These are phyloP conservation scores for Stropharia rugosoannulata DNA, from an alignment of 768 basidiomycete species.

Conservation along the genomic window DNA sequence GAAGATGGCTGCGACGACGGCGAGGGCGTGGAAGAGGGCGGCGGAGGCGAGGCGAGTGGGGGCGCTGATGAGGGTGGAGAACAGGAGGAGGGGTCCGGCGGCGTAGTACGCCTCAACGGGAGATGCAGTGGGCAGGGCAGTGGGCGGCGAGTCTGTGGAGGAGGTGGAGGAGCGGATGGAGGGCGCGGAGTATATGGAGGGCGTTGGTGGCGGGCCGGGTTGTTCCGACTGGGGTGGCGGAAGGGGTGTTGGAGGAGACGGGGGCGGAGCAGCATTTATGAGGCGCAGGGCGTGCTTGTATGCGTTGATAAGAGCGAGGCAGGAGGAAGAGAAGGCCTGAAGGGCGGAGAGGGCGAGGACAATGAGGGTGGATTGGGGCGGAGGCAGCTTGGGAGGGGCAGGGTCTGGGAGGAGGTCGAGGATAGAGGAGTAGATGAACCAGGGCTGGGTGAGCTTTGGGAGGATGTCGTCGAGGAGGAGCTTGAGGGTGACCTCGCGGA, in stretches of 20 bases:
- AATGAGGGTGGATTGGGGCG: conserved; percentile 38
- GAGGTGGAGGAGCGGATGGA: conserved; percentile 17
- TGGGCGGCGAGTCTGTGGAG: conserved; percentile 10
- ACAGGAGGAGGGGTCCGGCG: conserved; percentile 40
- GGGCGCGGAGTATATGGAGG: conserved; percentile 14
- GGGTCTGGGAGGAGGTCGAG: conserved; percentile 62
- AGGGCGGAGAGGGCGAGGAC: conserved; percentile 74
- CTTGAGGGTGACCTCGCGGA: conserved; percentile 82
- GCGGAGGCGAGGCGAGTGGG: conserved; percentile 45
- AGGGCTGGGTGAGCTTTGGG: conserved; percentile 77
- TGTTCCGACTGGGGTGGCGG: conserved; percentile 5
- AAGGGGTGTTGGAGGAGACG: conserved; percentile 16
- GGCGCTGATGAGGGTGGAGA: conserved; percentile 49
- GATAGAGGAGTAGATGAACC: conserved; percentile 80
- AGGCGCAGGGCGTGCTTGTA: conserved; percentile 70
- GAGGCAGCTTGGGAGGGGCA: conserved; percentile 23
- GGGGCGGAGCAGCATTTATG: conserved; percentile 49
- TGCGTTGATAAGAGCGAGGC: conserved; percentile 64
- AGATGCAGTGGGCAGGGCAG: too few species aligned
- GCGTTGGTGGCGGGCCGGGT: conserved; percentile 9
- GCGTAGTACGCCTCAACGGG: too few species aligned
- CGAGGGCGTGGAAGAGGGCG: conserved; percentile 42
- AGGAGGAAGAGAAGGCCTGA: conserved; percentile 67
- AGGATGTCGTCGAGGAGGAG: conserved; percentile 68
- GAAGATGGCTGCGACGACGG: conserved; percentile 46